A percentile compares a stretch with the other conserved stretches of the same genome.
phyloP scores from a whole-genome alignment of 2,329 filamentous ascomycete genomes.

The Apiospora phragmitis region DNA sequence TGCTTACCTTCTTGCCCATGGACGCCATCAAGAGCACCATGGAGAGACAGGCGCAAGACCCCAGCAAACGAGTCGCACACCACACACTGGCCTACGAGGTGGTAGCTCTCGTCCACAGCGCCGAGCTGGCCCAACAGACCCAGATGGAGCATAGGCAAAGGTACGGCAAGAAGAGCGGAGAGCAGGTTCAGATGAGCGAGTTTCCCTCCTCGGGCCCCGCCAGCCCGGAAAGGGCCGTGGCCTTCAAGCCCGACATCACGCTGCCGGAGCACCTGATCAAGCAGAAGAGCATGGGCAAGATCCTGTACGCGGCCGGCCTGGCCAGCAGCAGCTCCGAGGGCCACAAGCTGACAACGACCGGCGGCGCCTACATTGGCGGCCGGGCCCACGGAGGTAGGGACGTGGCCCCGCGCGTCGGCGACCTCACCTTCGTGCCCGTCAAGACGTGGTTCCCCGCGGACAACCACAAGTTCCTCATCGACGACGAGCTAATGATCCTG shows the following conservation, averaged over 20 bases:
- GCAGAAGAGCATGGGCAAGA: constrained; percentile 50
- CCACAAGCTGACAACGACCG: constrained; percentile 53
- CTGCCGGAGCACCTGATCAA: constrained; percentile 60
- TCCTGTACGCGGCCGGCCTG: constrained; percentile 62
- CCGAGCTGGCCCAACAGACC: constrained; percentile 61
- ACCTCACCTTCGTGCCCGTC: constrained; percentile 62
- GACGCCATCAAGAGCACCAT: constrained; percentile 68
- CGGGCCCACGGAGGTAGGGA: constrained; percentile 23
- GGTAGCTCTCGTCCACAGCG: constrained; percentile 75
- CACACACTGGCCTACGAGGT: constrained; percentile 83
- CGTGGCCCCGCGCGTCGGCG: constrained; percentile 42
- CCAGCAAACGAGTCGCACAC: constrained; percentile 75
- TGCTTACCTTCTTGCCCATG: constrained; percentile 86
- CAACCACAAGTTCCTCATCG: constrained; percentile 61
- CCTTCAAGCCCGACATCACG: constrained; percentile 51
- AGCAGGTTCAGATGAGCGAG: neutral
- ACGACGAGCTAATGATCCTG: constrained; percentile 58
- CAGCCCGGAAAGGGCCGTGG: neutral
- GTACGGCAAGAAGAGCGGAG: constrained; percentile 38
- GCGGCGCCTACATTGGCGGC: constrained; percentile 63
- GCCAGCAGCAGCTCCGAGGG: constrained; percentile 57
- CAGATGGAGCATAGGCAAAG: constrained; percentile 54
- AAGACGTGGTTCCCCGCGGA: constrained; percentile 59
- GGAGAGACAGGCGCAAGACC: constrained; percentile 65
- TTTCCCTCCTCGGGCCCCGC: neutral